Conservation (phyloP, 352 stramenopile genomes). For the Globisporangium abappressorium region DNA sequence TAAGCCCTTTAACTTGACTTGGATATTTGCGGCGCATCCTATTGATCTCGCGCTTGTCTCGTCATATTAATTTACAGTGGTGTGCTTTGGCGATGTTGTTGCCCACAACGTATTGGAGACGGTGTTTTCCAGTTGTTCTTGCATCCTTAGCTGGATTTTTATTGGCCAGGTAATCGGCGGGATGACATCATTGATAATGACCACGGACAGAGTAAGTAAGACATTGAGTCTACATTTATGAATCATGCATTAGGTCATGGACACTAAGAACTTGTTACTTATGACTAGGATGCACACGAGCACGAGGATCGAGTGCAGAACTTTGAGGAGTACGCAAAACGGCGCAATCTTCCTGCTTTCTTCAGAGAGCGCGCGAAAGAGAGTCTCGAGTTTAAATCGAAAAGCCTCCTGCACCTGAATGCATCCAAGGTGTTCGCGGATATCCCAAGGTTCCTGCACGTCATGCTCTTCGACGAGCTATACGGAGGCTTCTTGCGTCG, state of each 20-base stretch:
- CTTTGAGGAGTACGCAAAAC: background rate
- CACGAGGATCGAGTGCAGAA: background rate
- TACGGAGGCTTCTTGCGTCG: background rate
- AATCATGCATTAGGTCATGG: background rate
- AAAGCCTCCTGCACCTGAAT: background rate
- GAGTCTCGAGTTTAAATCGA: background rate
- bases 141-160: background rate
- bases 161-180: background rate
- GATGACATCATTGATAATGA: background rate
- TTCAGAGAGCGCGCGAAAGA: background rate
- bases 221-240: background rate
- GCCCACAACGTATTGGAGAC: background rate
- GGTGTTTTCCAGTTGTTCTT: background rate
- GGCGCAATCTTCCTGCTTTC: background rate
- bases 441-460: background rate
- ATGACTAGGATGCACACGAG: background rate
- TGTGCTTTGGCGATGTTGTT: background rate
- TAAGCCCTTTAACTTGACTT: background rate
- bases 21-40: background rate
- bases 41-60: background rate
- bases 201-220: background rate
- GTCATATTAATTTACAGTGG: background rate
- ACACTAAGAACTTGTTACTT: background rate
- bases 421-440: background rate
- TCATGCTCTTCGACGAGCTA: background rate